Evolutionary conservation across 2,329 filamentous ascomycete species (phyloP), one percentile per base, ranked within the genome.

Genomic region (Cadophora gregata): DNA sequence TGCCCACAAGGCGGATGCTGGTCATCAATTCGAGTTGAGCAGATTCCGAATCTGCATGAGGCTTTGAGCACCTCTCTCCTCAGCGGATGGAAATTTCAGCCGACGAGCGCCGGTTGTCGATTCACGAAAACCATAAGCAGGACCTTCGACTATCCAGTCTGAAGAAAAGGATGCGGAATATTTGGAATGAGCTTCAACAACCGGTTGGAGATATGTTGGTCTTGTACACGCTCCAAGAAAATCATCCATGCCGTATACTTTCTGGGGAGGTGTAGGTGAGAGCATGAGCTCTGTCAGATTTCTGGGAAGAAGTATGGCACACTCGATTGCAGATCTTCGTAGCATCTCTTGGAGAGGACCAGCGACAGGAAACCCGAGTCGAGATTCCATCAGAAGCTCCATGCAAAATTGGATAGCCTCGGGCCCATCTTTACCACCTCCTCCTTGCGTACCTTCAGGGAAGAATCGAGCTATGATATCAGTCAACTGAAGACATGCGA

Each of bases 21-120:
- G 10, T 14, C 14, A 25, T 74, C 55, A 75, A 59, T 70, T 69
- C 14, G 59, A 63, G 64, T 77, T 77, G 24, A 76, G 69, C 63
- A 77, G 59, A 67, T 76, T 77, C 7, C 70, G 70, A 59, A 77
- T 77, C 51, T 75, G 70, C 74, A 77, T 76, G 7, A 77, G 71
- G 51, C 70, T 70, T 53, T 71, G 72, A 7, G 71, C 72, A 21
- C 72, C 72, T 33, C 62, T 70, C 56, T 75, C 73, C 59, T 75
- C 73, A 3, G 69, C 66, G 8, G 70, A 73, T 58, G 60, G 64
- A 27, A 66, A 48, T 27, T 62, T 48, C 12, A 69, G 53, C 21
- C 66, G 66, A 24, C 59, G 62, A n/a, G 42, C 36, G 12, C 65
- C 59, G 59, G 63, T 33, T 4, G 38, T 48, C 31, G 63, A 58